A percentile compares a stretch with the other conserved stretches of the same genome.
These are phyloP conservation scores for Diaporthe sp. DNA, from an alignment of 2,329 filamentous ascomycete species.

Conservation along the genomic window DNA sequence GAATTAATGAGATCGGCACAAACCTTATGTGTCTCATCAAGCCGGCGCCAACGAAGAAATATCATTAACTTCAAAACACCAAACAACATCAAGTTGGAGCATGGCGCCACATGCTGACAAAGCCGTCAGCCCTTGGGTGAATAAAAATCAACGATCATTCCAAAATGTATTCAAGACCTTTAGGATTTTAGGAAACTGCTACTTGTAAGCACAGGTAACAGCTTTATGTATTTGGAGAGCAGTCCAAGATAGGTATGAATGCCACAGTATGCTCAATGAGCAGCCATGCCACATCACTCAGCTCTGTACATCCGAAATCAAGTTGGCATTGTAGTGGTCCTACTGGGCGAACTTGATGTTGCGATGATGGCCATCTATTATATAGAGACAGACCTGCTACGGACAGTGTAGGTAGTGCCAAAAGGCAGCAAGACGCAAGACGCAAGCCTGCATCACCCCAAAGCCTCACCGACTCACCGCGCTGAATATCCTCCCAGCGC, in stretches of 20 bases:
- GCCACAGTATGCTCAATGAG: not conserved
- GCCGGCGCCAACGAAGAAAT: not conserved
- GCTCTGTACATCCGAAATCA: not conserved
- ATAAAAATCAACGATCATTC: too few relatives aligned
- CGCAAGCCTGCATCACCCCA: too few relatives aligned
- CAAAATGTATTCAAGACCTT: not conserved
- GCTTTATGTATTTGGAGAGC: not conserved
- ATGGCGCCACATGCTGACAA: not conserved
- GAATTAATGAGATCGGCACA: constrained; percentile 12
- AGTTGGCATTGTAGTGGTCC: not conserved
- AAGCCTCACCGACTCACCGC: not conserved
- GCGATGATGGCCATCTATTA: not conserved
- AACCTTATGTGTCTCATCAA: not conserved
- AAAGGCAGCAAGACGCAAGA: too few relatives aligned
- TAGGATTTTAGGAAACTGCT: not conserved
- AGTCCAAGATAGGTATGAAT: not conserved
- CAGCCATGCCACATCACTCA: not conserved
- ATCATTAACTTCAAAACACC: not conserved
- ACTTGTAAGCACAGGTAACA: not conserved
- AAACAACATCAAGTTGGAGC: not conserved
- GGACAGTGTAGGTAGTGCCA: not conserved
- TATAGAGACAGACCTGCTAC: not conserved
- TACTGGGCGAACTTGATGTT: not conserved
- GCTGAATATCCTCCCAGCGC: constrained; percentile 52
- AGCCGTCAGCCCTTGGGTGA: not conserved